These are phyloP conservation scores for Conringia planisiliqua DNA, from an alignment of 345 rosid genomes.

Conservation along the genomic window DNA sequence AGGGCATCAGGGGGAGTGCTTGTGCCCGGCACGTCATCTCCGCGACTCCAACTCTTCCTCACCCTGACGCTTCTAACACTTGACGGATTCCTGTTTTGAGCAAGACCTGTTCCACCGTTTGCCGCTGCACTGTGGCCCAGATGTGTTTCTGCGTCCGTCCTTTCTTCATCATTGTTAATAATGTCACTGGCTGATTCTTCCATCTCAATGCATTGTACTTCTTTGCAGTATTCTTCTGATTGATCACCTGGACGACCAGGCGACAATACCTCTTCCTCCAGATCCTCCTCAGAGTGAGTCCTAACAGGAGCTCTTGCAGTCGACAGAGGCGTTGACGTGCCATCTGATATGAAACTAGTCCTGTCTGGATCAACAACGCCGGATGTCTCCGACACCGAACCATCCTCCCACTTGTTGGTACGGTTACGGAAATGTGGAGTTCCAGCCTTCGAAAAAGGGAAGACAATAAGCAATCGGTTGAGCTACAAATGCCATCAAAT, in stretches of 20 bases:
- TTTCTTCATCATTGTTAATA: conserved; percentile 36
- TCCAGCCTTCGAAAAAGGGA: conserved; percentile 39
- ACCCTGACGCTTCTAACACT: conserved; percentile 49
- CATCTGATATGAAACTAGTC: conserved; percentile 49
- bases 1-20: conserved; percentile 66
- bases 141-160: conserved; percentile 11
- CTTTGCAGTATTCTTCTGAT: conserved; percentile 78
- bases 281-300: conserved; percentile 37
- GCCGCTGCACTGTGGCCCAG: conserved; percentile 30
- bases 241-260: conserved; percentile 34
- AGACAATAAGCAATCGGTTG: not conserved
- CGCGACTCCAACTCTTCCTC: conserved; percentile 55
- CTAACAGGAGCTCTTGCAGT: conserved; percentile 41
- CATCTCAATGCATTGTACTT: conserved; percentile 76
- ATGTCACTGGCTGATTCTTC: conserved; percentile 48
- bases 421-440: conserved; percentile 32
- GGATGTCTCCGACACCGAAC: conserved; percentile 64
- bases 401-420: conserved; percentile 65
- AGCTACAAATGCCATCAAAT: not conserved
- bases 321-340: conserved; percentile 42
- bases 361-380: conserved; percentile 50
- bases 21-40: conserved; percentile 47
- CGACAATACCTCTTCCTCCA: conserved; percentile 36
- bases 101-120: conserved; percentile 34
- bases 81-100: conserved; percentile 46